Evolutionary conservation across 106 monocot species (phyloP).

Genomic region (Dendrobium nobile): DNA sequence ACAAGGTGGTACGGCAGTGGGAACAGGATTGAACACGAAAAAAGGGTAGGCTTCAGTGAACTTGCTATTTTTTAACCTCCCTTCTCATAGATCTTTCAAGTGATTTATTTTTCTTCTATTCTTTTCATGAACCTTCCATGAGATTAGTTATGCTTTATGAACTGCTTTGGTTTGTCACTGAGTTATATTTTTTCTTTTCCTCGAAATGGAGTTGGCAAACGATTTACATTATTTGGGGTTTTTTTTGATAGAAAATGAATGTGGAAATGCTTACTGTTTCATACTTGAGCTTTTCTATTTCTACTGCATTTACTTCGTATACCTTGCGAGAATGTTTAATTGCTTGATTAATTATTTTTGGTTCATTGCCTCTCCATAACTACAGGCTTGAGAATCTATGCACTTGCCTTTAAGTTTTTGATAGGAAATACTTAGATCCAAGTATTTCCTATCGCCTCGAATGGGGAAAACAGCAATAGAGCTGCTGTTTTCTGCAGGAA

Average conservation of each 20-base stretch:
- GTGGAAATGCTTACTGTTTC: background rate
- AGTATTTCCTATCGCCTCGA: too few relatives aligned
- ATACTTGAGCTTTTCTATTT: background rate
- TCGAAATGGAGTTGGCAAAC: background rate
- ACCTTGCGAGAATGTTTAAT: background rate
- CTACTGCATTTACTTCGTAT: background rate
- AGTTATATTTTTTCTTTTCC: background rate
- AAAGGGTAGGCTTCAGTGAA: constrained; percentile 54
- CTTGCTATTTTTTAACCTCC: background rate
- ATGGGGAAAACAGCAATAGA: too few relatives aligned
- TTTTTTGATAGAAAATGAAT: background rate
- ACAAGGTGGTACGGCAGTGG: constrained; percentile 99
- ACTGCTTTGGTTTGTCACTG: background rate
- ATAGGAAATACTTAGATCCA: too few relatives aligned
- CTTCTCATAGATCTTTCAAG: background rate
- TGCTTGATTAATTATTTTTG: background rate
- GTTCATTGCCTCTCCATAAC: background rate
- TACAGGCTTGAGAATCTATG: background rate
- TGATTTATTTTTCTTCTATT: background rate
- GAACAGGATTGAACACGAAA: constrained; percentile 93
- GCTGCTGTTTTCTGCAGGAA: too few relatives aligned
- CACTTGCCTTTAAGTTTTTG: background rate
- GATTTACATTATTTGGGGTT: constrained; percentile 1
- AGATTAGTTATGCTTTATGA: background rate
- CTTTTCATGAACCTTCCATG: background rate